phyloP scores from a whole-genome alignment of 1,284 basidiomycete species.

The Ceraceosorus guamensis region DNA sequence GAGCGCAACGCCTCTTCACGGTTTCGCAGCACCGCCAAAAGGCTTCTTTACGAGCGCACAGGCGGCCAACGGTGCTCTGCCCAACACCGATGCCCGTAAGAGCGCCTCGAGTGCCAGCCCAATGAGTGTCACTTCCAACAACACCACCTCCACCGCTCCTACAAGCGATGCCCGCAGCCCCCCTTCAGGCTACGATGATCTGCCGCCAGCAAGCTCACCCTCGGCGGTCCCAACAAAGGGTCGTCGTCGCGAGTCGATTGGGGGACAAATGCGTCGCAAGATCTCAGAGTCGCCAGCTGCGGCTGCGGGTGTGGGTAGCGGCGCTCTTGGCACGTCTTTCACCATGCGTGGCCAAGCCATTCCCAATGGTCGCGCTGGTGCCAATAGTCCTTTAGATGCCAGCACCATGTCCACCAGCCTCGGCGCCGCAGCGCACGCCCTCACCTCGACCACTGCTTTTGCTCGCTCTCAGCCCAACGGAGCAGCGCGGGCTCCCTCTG shows the following conservation, averaged over 20 bases:
- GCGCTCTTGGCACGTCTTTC: too few species aligned
- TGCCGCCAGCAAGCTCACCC: constrained; percentile 15
- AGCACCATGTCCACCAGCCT: constrained; percentile 34
- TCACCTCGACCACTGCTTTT: constrained; percentile 29
- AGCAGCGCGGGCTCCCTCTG: constrained; percentile 17
- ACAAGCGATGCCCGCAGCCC: constrained; percentile 7
- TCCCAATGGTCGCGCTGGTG: constrained; percentile 16
- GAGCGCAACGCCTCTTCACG: neutral
- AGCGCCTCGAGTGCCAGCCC: too few species aligned
- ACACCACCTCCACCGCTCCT: constrained; percentile 12
- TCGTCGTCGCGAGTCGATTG: constrained; percentile 32
- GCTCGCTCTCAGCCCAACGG: neutral
- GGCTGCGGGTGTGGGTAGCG: constrained; percentile 26
- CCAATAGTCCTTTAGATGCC: constrained; percentile 8
- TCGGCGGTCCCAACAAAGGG: constrained; percentile 29
- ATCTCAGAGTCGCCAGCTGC: constrained; percentile 20
- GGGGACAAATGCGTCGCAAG: constrained; percentile 30
- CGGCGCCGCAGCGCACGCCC: constrained; percentile 41
- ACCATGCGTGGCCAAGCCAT: neutral
- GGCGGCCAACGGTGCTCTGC: too few species aligned
- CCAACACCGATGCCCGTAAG: too few species aligned
- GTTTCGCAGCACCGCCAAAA: neutral
- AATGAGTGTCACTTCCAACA: too few species aligned
- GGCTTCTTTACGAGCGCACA: neutral
- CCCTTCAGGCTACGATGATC: constrained; percentile 11